Base-by-base conservation (phyloP, 345 rosid genomes). In the Camelina neglecta region DNA sequence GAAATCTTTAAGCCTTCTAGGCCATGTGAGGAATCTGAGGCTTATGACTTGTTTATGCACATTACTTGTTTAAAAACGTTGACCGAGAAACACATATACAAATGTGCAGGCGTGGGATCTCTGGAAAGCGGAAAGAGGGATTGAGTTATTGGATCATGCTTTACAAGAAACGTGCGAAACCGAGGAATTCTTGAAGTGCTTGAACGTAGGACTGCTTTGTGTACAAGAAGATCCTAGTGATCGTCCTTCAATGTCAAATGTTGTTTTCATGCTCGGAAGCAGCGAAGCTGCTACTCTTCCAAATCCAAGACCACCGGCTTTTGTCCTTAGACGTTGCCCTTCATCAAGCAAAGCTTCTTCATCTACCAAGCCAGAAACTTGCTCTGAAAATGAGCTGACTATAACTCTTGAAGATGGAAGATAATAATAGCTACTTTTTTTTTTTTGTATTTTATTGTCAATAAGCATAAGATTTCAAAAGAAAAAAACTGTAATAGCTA, bases 221-320 rank as follows among this genome's bases (percentile, higher is more conserved):
- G 85, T 86, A 20, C 91, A 88, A 73, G 88, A 90, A 69, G 80
- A 80, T 63, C 86, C 88, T 49, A 71, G 59, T 15, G 87, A 87
- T 36, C 81, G 90, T 20, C 93, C 93, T 29, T 36, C 82, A 41
- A 88, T 86, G 92, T 81, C 86, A 5, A 72, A 65, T 33, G 85
- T 82, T 41, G 72, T 86, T 20, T 77, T 86, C 74, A 85, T 90
- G 90, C 83, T 90, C 21, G 83, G 80, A 26, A 63, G 61, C 45
- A 77, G 79, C 16, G 83, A 74, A 11, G 47, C 73, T 7, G 67
- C 83, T 5, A 76, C 75, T 38, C 85, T 86, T 64, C 90, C 91
- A 7, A 63, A 67, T 39, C 93, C 91, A 0, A 81, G 75, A 71
- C 84, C 74, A 58, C 87, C 93, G 0, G 90, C 89, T 5, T 88